Evolutionary conservation across 2,329 filamentous ascomycete genomes (phyloP), one percentile per base, ranked within the genome.

Genomic region (Colletotrichum sp.): DNA sequence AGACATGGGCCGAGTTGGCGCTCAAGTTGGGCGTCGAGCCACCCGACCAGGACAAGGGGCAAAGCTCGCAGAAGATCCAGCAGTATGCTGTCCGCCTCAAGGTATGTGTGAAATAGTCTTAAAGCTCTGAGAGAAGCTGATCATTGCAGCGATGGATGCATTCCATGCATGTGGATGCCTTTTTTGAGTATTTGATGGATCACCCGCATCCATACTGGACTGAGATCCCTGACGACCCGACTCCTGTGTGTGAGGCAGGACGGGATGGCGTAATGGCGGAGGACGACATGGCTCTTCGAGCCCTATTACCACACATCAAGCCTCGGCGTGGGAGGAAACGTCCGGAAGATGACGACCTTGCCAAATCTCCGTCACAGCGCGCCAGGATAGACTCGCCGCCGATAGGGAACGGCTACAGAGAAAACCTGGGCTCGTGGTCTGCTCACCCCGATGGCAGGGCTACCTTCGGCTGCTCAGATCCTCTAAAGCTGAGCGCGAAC

Each of bases 41-140:
- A 5, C 95, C 96, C 3, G 94, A 95, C 76, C 88, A 92, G 28
- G 92, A 94, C 75, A 97, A 96, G 83, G 95, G 95, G 30, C 94
- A 98, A 86, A 98, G 95, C 83, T 93, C 94, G 3, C 96, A 98
- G 82, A 98, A 98, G 84, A 94, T 98, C 74, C 95, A 98, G 83
- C 96, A 98, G 83, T 98, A 98, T 87, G 95, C 95, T 59, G 96
- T 98, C 63, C 91, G 96, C 75, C 87, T 98, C 73, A 98, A 98
- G 92, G 95, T 96, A 21, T 52, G 85, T 81, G 21, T 36, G 8
- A 26, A 28, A 59, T 2, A 49, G 18, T 16, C 7, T 6, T 1
- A 12, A 18, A 5, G 34, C 4, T 59, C 7, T 15, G 10, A 62
- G 34, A 62, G 12, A 8, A 16, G 49, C 71, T 78, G 72, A 79